Conservation (phyloP, 805 yeast species). For the Nadsonia fulvescens region DNA sequence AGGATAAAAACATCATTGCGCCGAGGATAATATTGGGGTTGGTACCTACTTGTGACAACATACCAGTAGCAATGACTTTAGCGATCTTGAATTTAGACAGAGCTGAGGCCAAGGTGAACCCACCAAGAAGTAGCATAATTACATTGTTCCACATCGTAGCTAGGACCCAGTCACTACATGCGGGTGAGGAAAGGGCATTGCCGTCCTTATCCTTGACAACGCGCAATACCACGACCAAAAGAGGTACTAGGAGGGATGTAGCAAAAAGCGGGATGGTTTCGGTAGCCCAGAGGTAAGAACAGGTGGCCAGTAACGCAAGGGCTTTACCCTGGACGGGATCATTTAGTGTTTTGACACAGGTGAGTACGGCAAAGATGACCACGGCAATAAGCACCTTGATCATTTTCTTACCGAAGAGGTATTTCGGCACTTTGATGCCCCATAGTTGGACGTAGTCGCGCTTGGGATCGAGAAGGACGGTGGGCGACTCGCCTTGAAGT, state of each 20-base stretch:
- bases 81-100: conserved; percentile 82
- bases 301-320: conserved; percentile 62
- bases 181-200: conserved; percentile 35
- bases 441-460: conserved; percentile 2
- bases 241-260: conserved; percentile 70
- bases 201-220: conserved; percentile 40
- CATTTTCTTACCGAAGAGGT: conserved; percentile 22
- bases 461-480: conserved; percentile 2
- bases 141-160: conserved; percentile 92
- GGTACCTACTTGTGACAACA: conserved; percentile 70
- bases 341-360: conserved; percentile 21
- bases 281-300: conserved; percentile 88
- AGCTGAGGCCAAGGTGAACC: conserved; percentile 90
- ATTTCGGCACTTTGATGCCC: conserved; percentile 18
- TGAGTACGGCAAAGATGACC: conserved; percentile 28
- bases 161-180: conserved; percentile 63
- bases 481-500: conserved; percentile 14
- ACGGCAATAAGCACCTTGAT: conserved; percentile 31
- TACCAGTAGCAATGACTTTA: conserved; percentile 63
- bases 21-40: conserved; percentile 62
- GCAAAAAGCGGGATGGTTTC: conserved; percentile 85
- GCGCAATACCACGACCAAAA: conserved; percentile 54
- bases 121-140: conserved; percentile 77
- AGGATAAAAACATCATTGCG: conserved; percentile 71
- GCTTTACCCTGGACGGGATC: conserved; percentile 48